Conservation (phyloP, 2,329 filamentous ascomycete genomes). For the Paecilomyces sp. region DNA sequence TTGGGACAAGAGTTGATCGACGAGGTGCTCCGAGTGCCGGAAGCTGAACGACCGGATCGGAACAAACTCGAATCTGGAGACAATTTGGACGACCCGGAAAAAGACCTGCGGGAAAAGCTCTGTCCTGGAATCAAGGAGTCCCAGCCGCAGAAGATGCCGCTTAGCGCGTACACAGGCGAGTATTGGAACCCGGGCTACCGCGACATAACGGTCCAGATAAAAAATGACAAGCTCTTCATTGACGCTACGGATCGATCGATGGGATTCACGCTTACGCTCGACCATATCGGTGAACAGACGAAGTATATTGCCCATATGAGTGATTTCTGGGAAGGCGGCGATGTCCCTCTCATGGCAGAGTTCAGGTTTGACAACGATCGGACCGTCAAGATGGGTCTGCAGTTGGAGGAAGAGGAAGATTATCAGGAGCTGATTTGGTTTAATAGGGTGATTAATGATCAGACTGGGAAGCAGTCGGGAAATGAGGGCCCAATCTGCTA, state of each 20-base stretch:
- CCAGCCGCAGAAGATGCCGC: constrained; percentile 8
- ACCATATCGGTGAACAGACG: constrained; percentile 19
- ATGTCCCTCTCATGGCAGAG: neutral
- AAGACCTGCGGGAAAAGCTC: constrained; percentile 1
- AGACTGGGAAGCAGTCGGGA: neutral
- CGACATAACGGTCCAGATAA: constrained; percentile 15
- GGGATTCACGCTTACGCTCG: constrained; percentile 21
- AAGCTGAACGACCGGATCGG: constrained; percentile 11
- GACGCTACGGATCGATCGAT: constrained; percentile 26
- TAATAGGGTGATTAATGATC: neutral
- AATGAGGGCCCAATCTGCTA: neutral
- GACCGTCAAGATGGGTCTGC: neutral
- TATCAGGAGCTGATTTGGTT: neutral
- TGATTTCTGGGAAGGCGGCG: constrained; percentile 5
- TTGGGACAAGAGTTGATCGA: constrained; percentile 18
- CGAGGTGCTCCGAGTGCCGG: constrained; percentile 11
- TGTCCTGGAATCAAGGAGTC: constrained; percentile 2
- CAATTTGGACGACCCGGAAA: neutral
- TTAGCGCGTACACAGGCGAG: constrained; percentile 14
- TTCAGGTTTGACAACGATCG: neutral
- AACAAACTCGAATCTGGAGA: constrained; percentile 4
- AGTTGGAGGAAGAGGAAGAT: neutral
- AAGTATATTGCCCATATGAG: constrained; percentile 18
- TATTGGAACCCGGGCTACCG: constrained; percentile 18
- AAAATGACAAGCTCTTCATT: constrained; percentile 19